Percentiles rank a stretch among this genome's conserved stretches.
Evolutionary conservation across 306 rosid genomes (phyloP).

Genomic region (Rosa chinensis): DNA sequence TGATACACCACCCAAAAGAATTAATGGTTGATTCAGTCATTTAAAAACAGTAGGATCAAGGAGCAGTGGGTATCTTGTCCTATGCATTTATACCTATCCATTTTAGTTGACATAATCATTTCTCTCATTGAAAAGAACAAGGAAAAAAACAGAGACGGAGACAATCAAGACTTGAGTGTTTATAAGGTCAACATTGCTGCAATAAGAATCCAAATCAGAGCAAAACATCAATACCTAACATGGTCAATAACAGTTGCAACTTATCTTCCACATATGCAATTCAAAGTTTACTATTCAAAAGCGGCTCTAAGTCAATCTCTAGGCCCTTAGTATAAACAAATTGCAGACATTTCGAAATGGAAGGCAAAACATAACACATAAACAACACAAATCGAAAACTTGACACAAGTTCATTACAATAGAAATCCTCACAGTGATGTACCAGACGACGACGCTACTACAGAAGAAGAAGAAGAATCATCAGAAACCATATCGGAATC

Average conservation of each 20-base stretch:
- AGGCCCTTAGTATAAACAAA: not conserved
- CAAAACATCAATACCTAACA: not conserved
- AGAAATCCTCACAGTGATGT: conserved; percentile 67
- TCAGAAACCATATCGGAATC: conserved; percentile 5
- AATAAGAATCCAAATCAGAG: not conserved
- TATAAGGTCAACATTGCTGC: not conserved
- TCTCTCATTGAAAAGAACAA: not conserved
- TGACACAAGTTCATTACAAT: conserved; percentile 11
- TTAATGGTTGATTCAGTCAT: not conserved
- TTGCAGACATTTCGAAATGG: not conserved
- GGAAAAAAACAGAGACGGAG: not conserved
- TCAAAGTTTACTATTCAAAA: not conserved
- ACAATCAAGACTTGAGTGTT: not conserved
- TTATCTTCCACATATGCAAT: not conserved
- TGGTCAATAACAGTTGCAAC: not conserved
- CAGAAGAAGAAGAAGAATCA: conserved; percentile 21
- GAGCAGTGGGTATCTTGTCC: not conserved
- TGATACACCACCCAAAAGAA: conserved; percentile 8
- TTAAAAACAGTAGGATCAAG: conserved; percentile 2
- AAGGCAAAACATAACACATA: not conserved
- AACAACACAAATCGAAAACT: not conserved
- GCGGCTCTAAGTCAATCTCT: not conserved
- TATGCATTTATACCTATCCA: not conserved
- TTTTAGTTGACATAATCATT: not conserved
- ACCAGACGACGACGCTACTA: conserved; percentile 35